Conservation (phyloP, 257 asterid species). For the Solanum tarijense region DNA sequence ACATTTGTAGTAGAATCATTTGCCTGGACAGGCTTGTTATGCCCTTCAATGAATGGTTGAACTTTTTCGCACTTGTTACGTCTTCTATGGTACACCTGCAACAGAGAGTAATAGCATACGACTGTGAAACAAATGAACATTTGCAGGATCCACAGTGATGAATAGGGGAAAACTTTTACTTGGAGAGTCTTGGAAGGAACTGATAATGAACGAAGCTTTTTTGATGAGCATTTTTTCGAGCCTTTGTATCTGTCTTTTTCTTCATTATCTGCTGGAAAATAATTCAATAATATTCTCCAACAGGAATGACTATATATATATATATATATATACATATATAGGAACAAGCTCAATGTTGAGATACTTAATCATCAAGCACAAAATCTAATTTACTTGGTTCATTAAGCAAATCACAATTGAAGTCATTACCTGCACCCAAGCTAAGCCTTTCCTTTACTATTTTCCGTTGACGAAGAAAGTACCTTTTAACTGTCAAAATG, state of each 20-base stretch:
- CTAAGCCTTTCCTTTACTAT: not conserved
- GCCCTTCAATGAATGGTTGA: not conserved
- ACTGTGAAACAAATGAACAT: not conserved
- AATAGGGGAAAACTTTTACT: not conserved
- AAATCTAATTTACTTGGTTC: not conserved
- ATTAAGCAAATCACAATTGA: not conserved
- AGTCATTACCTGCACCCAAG: not conserved
- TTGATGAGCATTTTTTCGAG: not conserved
- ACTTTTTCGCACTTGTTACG: not conserved
- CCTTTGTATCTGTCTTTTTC: not conserved
- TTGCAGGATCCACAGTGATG: not conserved
- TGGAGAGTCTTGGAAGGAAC: not conserved
- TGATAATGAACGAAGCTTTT: not conserved
- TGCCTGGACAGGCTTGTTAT: not conserved
- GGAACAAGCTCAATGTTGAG: not conserved
- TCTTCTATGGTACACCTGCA: not conserved
- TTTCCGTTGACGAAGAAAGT: not conserved
- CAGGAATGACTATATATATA: not conserved
- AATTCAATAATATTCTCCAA: not conserved
- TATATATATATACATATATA: not conserved
- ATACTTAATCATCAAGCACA: not conserved
- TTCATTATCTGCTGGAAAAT: not conserved
- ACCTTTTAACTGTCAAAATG: not conserved
- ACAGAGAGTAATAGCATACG: not conserved
- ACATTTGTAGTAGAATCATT: not conserved